Base-by-base conservation (phyloP, 768 basidiomycete species). In the Mycena polygramma region DNA sequence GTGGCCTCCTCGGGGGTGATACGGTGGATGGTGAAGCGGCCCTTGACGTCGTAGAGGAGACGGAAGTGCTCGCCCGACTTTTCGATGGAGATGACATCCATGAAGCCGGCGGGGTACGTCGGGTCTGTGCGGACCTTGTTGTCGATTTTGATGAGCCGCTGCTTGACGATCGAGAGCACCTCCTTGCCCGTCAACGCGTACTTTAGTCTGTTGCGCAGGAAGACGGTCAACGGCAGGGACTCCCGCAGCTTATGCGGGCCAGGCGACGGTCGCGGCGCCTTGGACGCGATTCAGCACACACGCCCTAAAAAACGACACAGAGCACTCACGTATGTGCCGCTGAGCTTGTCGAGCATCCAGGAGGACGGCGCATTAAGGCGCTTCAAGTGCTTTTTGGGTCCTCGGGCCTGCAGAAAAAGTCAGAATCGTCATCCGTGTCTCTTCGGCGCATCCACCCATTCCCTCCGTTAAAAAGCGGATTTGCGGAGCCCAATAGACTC, bases 261-360 rank as follows among this genome's bases (percentile, higher is more conserved):
- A 75, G 98, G 93, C 65, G 97, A 98, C 68, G 97, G 97, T 77
- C 96, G 94, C 75, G 96, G 95, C 80, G 96, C 96, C 96, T 95
- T 39, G 45, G 15, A 30, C 43, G 7, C 41, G 26, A 20, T 20
- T 48, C 26, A 46, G 11, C 36, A 5, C 11, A 35, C 24, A 58
- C 7, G 1, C 57, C 7, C 4, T 10, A 48, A 35, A 36, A 24
- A 45, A 62, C 57, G 45, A 54, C n/a, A 63, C 68, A 37, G 57
- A 53, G 43, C 71, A 83, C 93, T 81, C 83, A 96, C 95, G 77
- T 95, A 97, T 75, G 95, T 96, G 69, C 95, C 95, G 84, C 94
- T 92, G 78, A 99, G 85, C 87, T 99, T 99, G 89, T 99, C 96
- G 73, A 99, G 90, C 97, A 99, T 98, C 98, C 98, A 99, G 87